Conservation (phyloP, 2,329 filamentous ascomycete species). For the Didymella segeticola region DNA sequence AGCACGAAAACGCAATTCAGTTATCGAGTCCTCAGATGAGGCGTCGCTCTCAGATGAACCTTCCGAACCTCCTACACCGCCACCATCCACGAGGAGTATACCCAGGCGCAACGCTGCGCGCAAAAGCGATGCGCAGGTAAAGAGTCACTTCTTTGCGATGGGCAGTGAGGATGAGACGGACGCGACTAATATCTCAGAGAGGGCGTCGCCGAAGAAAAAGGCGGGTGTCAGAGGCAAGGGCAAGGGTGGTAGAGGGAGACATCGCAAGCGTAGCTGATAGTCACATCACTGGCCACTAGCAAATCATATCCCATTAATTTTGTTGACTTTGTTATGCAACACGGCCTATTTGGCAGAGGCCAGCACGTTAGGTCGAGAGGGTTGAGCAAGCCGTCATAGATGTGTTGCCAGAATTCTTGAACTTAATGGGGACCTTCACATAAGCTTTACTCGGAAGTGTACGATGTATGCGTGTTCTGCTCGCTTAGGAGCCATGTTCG, state of each 20-base stretch:
- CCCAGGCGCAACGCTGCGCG: constrained; percentile 36
- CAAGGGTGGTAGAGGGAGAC: constrained; percentile 2
- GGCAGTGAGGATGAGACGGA: constrained; percentile 44
- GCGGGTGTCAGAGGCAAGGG: constrained; percentile 21
- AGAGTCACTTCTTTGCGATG: constrained; percentile 44
- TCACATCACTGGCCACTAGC: too few relatives aligned
- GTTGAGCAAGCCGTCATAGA: too few relatives aligned
- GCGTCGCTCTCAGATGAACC: constrained; percentile 17
- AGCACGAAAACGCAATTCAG: constrained; percentile 16
- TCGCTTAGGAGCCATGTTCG: too few relatives aligned
- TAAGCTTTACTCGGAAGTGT: too few relatives aligned
- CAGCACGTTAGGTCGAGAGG: too few relatives aligned
- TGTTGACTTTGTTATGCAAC: too few relatives aligned
- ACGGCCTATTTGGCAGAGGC: too few relatives aligned
- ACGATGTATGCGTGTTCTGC: too few relatives aligned
- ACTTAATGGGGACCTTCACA: too few relatives aligned
- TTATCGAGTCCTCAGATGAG: constrained; percentile 17
- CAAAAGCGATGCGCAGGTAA: constrained; percentile 40
- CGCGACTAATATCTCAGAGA: constrained; percentile 33
- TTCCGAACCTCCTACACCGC: constrained; percentile 14
- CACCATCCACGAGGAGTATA: constrained; percentile 19
- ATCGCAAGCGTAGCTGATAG: too few relatives aligned
- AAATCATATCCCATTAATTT: too few relatives aligned
- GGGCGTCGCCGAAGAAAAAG: constrained; percentile 31
- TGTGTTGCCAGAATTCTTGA: too few relatives aligned